Evolutionary conservation across 768 basidiomycete genomes (phyloP), one percentile per base, ranked within the genome.

Genomic region (Russula sp.): DNA sequence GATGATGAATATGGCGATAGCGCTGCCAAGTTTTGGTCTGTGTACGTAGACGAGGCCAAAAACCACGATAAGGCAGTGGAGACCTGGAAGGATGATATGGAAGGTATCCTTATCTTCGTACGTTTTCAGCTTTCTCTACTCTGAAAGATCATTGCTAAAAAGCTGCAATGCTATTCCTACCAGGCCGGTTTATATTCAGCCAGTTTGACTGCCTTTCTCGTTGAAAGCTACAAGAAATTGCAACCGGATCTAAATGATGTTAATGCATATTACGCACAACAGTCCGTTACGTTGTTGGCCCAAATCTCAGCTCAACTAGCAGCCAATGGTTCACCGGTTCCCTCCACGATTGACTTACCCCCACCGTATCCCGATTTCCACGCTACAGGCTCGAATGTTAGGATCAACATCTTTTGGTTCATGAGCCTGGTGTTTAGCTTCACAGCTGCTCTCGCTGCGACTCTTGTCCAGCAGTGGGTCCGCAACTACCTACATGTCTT

Each of bases 371-470:
- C 64, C 3, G 50, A 66, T 0, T 64, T 68, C 60, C 48, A 43
- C 11, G 55, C 67, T 0, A 70, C 73, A 35, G 60, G 60, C 1
- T 73, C 75, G 16, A 66, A 75, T 3, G 62, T 77, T 34, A 75
- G 75, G 64, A 61, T 71, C 47, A 81, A 82, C 60, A 67, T 67
- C 2, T 69, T 77, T 11, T 81, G 77, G 77, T 79, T 81, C 65
- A 56, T 68, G n/a, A 68, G 68, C 41, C 62, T 73, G 1, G 61
- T 69, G 3, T 69, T 78, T 51, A 79, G 78, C 62, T 69, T 82
- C 9, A 70, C 70, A 1, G 74, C 77, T 45, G 78, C 75, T 57
- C 71, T 81, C n/a, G 63, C 68, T 6, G 78, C 78, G 20, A 80
- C 78, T 9, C 66, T 83, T 7, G 76, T 79, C 35, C 76, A 81